phyloP scores from a whole-genome alignment of 1,139 yeast species.

The Sugiyamaella neomexicana region DNA sequence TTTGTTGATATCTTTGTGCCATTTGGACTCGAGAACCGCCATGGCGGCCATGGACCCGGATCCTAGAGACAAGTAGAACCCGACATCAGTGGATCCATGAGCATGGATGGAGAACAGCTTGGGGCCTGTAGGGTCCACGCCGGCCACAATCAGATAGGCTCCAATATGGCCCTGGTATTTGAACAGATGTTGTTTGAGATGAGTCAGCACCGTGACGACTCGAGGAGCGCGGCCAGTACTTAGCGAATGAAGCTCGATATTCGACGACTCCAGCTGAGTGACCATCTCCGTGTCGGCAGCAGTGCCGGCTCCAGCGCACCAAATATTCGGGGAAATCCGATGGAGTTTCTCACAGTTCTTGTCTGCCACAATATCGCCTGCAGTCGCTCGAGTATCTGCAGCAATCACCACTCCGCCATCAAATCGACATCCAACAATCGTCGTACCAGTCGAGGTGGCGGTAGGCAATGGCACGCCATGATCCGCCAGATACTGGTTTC shows the following conservation, averaged over 20 bases:
- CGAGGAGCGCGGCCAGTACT: constrained; percentile 84
- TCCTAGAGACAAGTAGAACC: constrained; percentile 88
- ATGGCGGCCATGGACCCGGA: constrained; percentile 99
- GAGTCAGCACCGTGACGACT: constrained; percentile 88
- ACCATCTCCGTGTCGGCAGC: constrained; percentile 99
- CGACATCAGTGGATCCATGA: constrained; percentile 96
- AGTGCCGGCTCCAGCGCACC: constrained; percentile 99
- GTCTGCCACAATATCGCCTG: constrained; percentile 95
- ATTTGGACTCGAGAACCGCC: constrained; percentile 90
- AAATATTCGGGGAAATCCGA: constrained; percentile 84
- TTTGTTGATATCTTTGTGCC: constrained; percentile 73
- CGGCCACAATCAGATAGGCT: constrained; percentile 95
- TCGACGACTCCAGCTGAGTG: constrained; percentile 87
- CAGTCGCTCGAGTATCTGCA: constrained; percentile 97
- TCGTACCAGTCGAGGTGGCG: constrained; percentile 97
- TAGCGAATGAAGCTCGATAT: constrained; percentile 83
- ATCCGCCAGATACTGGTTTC: constrained; percentile 71
- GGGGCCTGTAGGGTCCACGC: constrained; percentile 95
- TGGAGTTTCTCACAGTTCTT: constrained; percentile 97
- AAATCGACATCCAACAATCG: constrained; percentile 94
- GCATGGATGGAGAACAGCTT: constrained; percentile 93
- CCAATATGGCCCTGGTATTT: constrained; percentile 97
- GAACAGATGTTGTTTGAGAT: constrained; percentile 92
- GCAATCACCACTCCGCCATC: constrained; percentile 95
- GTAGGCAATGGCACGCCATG: constrained; percentile 76